Evolutionary conservation across 2,329 filamentous ascomycete species (phyloP).

Genomic region (Monosporascus sp.): DNA sequence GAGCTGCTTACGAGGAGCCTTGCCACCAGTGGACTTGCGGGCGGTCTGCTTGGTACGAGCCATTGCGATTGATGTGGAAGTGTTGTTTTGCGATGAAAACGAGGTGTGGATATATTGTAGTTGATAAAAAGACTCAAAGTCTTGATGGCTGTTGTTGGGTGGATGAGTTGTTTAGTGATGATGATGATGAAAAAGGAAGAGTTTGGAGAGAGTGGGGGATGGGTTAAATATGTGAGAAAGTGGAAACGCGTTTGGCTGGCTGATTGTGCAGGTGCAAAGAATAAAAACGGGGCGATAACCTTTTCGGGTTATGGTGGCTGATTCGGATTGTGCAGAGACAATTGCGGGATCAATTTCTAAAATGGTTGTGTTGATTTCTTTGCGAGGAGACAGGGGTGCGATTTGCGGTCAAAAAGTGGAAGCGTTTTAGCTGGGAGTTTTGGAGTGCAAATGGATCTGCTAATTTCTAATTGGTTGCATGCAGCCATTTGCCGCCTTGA

Average conservation of each 20-base stretch:
- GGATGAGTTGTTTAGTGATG: slow-evolving; percentile 17
- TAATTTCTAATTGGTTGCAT: slow-evolving; percentile 27
- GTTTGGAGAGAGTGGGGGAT: slow-evolving; percentile 23
- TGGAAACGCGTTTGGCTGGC: slow-evolving; percentile 13
- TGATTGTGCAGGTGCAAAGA: slow-evolving; percentile 22
- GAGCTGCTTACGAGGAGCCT: slow-evolving; percentile 89
- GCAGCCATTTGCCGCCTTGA: slow-evolving; percentile 2
- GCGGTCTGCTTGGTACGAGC: slow-evolving; percentile 63
- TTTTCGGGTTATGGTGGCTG: slow-evolving; percentile 10
- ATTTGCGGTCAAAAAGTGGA: slow-evolving; percentile 20
- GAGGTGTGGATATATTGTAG: slow-evolving; percentile 20
- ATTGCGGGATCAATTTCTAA: no score
- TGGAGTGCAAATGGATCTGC: slow-evolving; percentile 4
- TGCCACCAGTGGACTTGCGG: slow-evolving; percentile 74
- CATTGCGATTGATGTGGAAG: slow-evolving; percentile 41
- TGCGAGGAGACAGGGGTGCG: slow-evolving; percentile 27
- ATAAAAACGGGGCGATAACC: background rate
- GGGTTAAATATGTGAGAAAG: slow-evolving; percentile 26
- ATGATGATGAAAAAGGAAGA: slow-evolving; percentile 15
- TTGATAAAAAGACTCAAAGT: slow-evolving; percentile 23
- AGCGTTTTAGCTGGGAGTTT: slow-evolving; percentile 26
- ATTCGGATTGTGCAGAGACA: background rate
- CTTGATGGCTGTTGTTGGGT: slow-evolving; percentile 24
- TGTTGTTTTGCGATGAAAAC: slow-evolving; percentile 21
- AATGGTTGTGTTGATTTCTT: slow-evolving; percentile 15